Conservation (phyloP, 2,329 filamentous ascomycete species). For the Fusarium sp. region DNA sequence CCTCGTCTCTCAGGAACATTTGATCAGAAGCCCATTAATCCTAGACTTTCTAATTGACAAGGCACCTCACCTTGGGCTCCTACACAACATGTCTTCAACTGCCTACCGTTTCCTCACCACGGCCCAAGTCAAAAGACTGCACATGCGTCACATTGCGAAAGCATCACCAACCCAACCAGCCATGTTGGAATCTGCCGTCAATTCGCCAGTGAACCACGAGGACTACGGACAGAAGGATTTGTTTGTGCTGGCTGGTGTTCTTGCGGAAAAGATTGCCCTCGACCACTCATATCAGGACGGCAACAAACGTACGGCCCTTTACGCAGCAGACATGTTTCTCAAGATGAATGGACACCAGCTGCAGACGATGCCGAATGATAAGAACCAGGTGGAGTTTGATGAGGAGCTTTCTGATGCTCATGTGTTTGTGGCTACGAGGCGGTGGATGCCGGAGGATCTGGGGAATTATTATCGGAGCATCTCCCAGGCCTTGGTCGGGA, state of each 20-base stretch:
- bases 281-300: slow-evolving; percentile 38
- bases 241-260: slow-evolving; percentile 36
- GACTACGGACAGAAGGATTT: slow-evolving; percentile 33
- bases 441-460: slow-evolving; percentile 35
- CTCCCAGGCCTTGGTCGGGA: background rate
- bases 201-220: background rate
- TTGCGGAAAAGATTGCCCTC: slow-evolving; percentile 38
- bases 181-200: background rate
- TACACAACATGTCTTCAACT: background rate
- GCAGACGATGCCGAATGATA: slow-evolving; percentile 2
- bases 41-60: background rate
- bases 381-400: background rate
- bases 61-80: background rate
- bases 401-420: slow-evolving; percentile 26
- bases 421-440: slow-evolving; percentile 23
- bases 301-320: slow-evolving; percentile 36
- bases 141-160: background rate
- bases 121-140: background rate
- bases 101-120: background rate
- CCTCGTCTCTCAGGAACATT: background rate
- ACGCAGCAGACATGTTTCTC: slow-evolving; percentile 37
- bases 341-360: slow-evolving; percentile 38
- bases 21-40: background rate
- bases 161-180: background rate
- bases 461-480: slow-evolving; percentile 28